A percentile compares a stretch with the other conserved stretches of the same genome.
Evolutionary conservation across 306 rosid species (phyloP).

Genomic region (Herpetospermum pedunculosum): DNA sequence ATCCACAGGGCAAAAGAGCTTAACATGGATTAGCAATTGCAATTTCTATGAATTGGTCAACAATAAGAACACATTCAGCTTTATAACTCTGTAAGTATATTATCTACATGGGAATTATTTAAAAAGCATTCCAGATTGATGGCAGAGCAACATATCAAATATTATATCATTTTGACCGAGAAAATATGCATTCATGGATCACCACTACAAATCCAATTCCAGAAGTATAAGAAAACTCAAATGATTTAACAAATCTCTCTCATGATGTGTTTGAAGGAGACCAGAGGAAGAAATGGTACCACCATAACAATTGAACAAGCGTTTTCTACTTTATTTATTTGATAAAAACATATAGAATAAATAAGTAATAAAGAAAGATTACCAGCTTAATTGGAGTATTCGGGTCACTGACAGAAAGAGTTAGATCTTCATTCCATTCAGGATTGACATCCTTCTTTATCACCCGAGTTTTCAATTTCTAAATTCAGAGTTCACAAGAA

Average conservation of each 20-base stretch:
- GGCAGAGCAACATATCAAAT: neutral
- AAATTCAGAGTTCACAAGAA: constrained; percentile 9
- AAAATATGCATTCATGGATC: neutral
- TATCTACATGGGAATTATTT: neutral
- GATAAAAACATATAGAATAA: neutral
- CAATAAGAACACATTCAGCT: neutral
- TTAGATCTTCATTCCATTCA: constrained; percentile 89
- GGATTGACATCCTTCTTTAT: constrained; percentile 78
- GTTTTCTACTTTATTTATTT: neutral
- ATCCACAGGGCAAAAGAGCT: neutral
- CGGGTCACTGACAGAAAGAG: constrained; percentile 58
- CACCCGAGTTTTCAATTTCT: constrained; percentile 83
- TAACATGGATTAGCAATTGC: neutral
- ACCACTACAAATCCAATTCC: neutral
- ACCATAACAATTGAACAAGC: neutral
- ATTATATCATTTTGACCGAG: neutral
- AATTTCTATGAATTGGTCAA: neutral
- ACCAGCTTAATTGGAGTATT: constrained; percentile 38
- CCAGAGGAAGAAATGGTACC: neutral
- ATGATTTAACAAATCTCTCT: neutral
- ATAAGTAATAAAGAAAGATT: constrained; percentile 5
- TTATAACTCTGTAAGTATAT: neutral
- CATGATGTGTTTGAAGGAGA: neutral
- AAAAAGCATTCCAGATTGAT: neutral
- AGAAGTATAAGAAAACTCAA: neutral